phyloP scores from a whole-genome alignment of 2,329 filamentous ascomycete genomes.

The Hymenoscyphus occultus region DNA sequence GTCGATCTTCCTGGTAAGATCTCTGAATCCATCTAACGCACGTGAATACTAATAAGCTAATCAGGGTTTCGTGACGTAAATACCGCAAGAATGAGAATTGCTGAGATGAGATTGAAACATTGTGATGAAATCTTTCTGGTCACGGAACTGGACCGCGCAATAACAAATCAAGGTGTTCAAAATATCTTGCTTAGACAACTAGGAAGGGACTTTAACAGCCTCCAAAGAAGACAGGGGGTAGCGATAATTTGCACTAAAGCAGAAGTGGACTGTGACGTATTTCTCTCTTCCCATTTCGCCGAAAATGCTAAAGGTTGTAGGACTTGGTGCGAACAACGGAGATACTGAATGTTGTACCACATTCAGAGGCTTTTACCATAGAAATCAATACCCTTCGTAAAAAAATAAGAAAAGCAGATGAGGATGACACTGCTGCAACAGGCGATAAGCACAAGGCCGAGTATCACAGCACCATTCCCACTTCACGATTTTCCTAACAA shows the following conservation, averaged over 20 bases:
- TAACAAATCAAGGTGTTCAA: constrained; percentile 16
- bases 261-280: constrained; percentile 15
- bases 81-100: constrained; percentile 17
- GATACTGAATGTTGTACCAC: background rate
- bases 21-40: background rate
- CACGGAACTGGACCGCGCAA: constrained; percentile 18
- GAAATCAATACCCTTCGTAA: background rate
- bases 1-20: constrained; percentile 20
- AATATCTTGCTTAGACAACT: constrained; percentile 14
- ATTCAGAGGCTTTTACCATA: background rate
- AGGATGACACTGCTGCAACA: background rate
- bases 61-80: constrained; percentile 21
- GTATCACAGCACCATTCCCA: background rate
- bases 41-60: constrained; percentile 5
- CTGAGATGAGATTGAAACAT: constrained; percentile 18
- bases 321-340: background rate
- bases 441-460: background rate
- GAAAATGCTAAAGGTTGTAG: background rate
- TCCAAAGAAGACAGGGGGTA: constrained; percentile 18
- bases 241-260: constrained; percentile 21
- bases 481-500: constrained; percentile 9
- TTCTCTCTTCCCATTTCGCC: background rate
- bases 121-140: constrained; percentile 21
- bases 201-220: constrained; percentile 16
- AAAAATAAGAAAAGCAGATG: background rate